phyloP scores from a whole-genome alignment of 495 filamentous ascomycete species.

The Aspergillus baeticus region DNA sequence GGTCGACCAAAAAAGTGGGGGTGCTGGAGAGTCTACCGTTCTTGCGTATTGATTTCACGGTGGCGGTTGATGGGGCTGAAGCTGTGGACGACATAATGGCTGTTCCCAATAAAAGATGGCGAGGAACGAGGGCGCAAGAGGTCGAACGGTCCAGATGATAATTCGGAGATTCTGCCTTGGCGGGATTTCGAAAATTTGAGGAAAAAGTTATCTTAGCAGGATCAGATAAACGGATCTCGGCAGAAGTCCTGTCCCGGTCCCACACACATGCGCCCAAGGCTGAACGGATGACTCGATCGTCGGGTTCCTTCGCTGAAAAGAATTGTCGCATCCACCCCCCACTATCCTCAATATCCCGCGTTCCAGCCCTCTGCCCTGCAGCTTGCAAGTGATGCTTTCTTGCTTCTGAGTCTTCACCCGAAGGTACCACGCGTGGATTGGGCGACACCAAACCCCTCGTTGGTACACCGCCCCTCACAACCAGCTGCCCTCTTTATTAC shows the following conservation, averaged over 20 bases:
- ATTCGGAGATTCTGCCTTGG: neutral
- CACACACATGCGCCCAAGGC: constrained; percentile 18
- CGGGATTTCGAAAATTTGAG: constrained; percentile 16
- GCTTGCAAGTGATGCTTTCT: constrained; percentile 22
- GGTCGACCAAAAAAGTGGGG: constrained; percentile 15
- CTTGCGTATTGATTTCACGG: constrained; percentile 43
- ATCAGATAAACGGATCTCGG: constrained; percentile 43
- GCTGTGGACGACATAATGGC: constrained; percentile 28
- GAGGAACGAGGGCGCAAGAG: neutral
- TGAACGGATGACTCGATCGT: constrained; percentile 16
- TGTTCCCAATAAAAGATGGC: neutral
- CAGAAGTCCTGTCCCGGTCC: constrained; percentile 22
- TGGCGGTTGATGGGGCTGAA: constrained; percentile 15
- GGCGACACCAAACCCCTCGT: constrained; percentile 33
- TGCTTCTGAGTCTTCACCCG: constrained; percentile 7
- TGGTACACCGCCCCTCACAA: constrained; percentile 31
- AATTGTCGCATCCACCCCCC: constrained; percentile 14
- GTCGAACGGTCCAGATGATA: constrained; percentile 1
- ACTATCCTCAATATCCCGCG: constrained; percentile 13
- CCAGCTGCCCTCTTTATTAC: constrained; percentile 20
- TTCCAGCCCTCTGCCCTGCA: constrained; percentile 15
- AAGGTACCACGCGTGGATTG: constrained; percentile 23
- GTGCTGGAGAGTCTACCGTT: constrained; percentile 34
- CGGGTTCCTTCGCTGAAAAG: constrained; percentile 15
- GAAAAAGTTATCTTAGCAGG: constrained; percentile 39